A percentile compares a stretch with the other conserved stretches of the same genome.
phyloP scores from a whole-genome alignment of 257 asterid species.

The Plantago elongata region DNA sequence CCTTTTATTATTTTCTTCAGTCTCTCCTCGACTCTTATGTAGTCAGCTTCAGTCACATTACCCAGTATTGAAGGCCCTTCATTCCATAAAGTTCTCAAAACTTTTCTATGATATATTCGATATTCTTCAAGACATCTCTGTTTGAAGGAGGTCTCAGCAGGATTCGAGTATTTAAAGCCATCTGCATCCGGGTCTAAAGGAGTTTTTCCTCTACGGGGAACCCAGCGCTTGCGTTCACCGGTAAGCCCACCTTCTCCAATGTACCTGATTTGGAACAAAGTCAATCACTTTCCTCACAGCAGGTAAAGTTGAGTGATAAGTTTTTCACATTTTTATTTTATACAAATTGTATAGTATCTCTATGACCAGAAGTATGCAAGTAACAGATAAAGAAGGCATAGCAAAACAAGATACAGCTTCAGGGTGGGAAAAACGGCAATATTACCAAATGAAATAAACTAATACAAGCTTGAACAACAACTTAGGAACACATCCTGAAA shows the following conservation, averaged over 20 bases:
- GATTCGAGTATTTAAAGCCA: conserved; percentile 82
- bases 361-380: conserved; percentile 6
- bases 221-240: conserved; percentile 98
- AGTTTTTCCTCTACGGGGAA: conserved; percentile 93
- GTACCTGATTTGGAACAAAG: conserved; percentile 57
- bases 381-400: neutral
- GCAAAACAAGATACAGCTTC: neutral
- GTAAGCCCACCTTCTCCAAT: conserved; percentile 96
- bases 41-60: conserved; percentile 72
- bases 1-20: conserved; percentile 86
- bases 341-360: neutral
- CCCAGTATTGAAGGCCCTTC: conserved; percentile 88
- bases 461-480: conserved; percentile 13
- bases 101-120: conserved; percentile 77
- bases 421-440: neutral
- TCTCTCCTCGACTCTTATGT: conserved; percentile 82
- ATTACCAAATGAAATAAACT: conserved; percentile 15
- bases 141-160: conserved; percentile 92
- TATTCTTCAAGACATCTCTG: conserved; percentile 91
- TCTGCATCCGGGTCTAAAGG: conserved; percentile 97
- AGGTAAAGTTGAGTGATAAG: conserved; percentile 7
- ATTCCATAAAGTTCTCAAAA: conserved; percentile 67
- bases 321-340: neutral
- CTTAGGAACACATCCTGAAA: conserved; percentile 8
- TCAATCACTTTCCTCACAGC: conserved; percentile 22